Base-by-base conservation (phyloP, 2,329 filamentous ascomycete genomes). In the Curvularia verruculosa region DNA sequence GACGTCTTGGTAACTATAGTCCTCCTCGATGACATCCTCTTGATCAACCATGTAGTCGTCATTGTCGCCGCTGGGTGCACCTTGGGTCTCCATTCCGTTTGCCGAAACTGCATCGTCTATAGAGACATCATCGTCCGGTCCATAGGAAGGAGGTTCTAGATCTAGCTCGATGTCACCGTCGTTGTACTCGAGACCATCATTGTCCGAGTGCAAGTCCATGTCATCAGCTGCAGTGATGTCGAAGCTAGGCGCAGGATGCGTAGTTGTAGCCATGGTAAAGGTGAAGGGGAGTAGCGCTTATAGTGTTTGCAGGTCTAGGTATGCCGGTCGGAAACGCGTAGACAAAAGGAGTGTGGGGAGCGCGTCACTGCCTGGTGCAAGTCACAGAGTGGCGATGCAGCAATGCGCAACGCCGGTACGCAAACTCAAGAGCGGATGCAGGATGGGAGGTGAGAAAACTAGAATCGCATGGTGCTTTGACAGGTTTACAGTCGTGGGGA, bases 101-200 rank as follows among this genome's bases (percentile, higher is more conserved):
- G 72, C 73, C 41, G 70, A 67, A 13, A 53, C 66, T 13, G 69
- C 77, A 63, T 88, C 86, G 64, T 85, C 81, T 47, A 85, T 78
- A 51, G 86, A 84, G 56, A 81, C 83, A 57, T 87, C 80, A 59
- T 87, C 80, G 24, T 74, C 71, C 28, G 65, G 54, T 5, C 44
- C 15, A 8, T 58, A 43, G 9, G 56, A 49, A 13, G 60, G 62
- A 28, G 68, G 62, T 12, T 70, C 73, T 75, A 58, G 82, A 63
- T 86, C 85, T 58, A 88, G 79, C 63, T 88, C 85, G 58, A 88
- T 85, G 56, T 86, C 84, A 52, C 84, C 83, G 53, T 85, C 82
- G 49, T 78, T 79, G 51, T 83, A 80, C 41, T 72, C 73, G 45
- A 77, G 64, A 36, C 24, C 51, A 34, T 74, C 80, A 54, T 74